Percentiles rank a stretch among this genome's conserved stretches.
phyloP scores from a whole-genome alignment of 2,329 filamentous ascomycete species.

The Dryadomyces sulphureus region DNA sequence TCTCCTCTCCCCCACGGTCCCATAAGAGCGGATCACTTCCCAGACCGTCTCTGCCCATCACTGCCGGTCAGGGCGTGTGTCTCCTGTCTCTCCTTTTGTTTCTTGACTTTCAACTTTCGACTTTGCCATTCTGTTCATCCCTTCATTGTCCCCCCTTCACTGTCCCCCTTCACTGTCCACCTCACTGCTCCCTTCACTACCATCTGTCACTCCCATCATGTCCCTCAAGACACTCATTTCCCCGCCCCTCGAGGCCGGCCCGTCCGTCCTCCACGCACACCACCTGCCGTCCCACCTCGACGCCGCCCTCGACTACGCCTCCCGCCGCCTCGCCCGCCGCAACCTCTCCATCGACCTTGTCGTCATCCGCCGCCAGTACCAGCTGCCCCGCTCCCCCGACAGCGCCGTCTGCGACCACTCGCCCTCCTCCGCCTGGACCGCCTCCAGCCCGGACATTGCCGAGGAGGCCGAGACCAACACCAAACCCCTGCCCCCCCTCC shows the following conservation, averaged over 20 bases:
- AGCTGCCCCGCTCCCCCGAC: constrained; percentile 25
- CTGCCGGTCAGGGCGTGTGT: not conserved
- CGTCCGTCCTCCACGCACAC: constrained; percentile 41
- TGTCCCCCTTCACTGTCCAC: not conserved
- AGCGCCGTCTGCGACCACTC: constrained; percentile 7
- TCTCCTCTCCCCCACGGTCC: too few species aligned
- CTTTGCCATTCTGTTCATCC: not conserved
- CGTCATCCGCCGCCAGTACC: constrained; percentile 39
- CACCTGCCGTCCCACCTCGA: constrained; percentile 40
- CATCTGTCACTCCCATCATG: not conserved
- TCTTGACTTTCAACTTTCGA: not conserved
- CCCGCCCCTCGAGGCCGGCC: constrained; percentile 46
- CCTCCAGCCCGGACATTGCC: constrained; percentile 1
- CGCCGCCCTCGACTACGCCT: constrained; percentile 43
- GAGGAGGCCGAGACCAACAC: constrained; percentile 10
- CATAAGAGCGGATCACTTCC: not conserved
- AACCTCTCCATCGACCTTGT: constrained; percentile 41
- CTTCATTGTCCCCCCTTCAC: not conserved
- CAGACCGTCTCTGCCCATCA: not conserved
- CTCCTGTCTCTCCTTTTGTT: not conserved
- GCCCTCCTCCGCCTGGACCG: constrained; percentile 16
- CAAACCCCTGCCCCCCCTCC: not conserved
- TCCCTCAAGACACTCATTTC: constrained; percentile 39
- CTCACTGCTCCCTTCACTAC: not conserved
- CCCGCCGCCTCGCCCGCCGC: constrained; percentile 39